Conservation (phyloP, 2,329 filamentous ascomycete species). For the Phoma sp. region DNA sequence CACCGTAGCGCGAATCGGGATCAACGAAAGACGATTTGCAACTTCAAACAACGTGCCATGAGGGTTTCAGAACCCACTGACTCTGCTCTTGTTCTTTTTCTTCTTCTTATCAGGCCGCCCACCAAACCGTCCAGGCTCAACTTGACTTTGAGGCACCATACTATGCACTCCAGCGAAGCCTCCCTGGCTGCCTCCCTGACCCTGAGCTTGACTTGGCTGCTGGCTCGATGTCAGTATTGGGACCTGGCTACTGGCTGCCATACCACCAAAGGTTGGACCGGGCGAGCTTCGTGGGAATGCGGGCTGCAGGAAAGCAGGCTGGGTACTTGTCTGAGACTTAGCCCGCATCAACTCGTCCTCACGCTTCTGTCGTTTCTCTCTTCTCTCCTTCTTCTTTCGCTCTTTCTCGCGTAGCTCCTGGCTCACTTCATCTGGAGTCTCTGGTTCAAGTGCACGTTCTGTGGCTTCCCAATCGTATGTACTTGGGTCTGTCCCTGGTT, state of each 20-base stretch:
- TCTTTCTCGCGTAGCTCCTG: conserved; percentile 48
- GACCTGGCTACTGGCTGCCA: conserved; percentile 37
- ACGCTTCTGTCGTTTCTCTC: conserved; percentile 50
- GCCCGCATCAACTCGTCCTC: conserved; percentile 43
- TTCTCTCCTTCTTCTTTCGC: conserved; percentile 50
- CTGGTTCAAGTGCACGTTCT: conserved; percentile 37
- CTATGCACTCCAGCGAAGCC: conserved; percentile 13
- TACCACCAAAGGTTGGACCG: conserved; percentile 29
- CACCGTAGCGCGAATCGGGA: too few species aligned
- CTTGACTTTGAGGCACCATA: conserved; percentile 37
- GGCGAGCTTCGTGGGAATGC: conserved; percentile 36
- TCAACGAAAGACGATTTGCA: too few species aligned
- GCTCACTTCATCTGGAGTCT: conserved; percentile 42
- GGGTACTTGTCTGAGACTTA: conserved; percentile 26
- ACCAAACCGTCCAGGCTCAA: conserved; percentile 46
- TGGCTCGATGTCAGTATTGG: conserved; percentile 22
- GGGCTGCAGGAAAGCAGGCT: conserved; percentile 29
- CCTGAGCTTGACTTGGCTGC: conserved; percentile 15
- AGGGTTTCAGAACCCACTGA: conserved; percentile 39
- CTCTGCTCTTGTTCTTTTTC: conserved; percentile 45
- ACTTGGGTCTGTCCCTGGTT: conserved; percentile 45
- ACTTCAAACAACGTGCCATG: too few species aligned
- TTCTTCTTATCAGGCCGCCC: conserved; percentile 43
- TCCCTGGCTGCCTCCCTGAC: conserved; percentile 9
- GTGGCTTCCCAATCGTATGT: conserved; percentile 52